Evolutionary conservation across 2,329 filamentous ascomycete genomes (phyloP).

Genomic region (Fonsecaea pedrosoi): DNA sequence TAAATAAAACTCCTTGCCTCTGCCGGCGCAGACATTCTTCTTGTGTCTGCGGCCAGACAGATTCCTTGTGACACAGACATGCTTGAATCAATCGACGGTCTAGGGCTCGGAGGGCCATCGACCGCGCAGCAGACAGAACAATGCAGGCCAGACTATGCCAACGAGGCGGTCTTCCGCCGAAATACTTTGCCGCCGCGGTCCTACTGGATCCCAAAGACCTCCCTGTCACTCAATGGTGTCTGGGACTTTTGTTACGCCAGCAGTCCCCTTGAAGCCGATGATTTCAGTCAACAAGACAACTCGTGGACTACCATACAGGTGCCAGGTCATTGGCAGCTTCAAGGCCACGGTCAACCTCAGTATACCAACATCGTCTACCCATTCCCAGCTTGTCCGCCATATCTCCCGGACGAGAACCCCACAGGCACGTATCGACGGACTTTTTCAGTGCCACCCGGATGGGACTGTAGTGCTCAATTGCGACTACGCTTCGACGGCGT

Average conservation of each 20-base stretch:
- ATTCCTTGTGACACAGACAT: neutral
- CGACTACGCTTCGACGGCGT: constrained; percentile 74
- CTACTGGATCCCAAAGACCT: constrained; percentile 3
- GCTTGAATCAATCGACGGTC: neutral
- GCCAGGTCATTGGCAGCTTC: constrained; percentile 73
- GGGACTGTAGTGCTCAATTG: constrained; percentile 56
- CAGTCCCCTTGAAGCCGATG: neutral
- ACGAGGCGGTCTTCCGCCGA: constrained; percentile 4
- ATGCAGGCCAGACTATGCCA: constrained; percentile 1
- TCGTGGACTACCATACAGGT: constrained; percentile 64
- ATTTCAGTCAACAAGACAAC: constrained; percentile 42
- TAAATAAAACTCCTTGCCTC: neutral
- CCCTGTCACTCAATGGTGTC: neutral
- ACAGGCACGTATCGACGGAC: constrained; percentile 66
- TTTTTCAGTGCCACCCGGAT: constrained; percentile 57
- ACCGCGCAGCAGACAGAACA: neutral
- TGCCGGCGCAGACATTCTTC: neutral
- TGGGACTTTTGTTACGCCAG: neutral
- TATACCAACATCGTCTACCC: constrained; percentile 74
- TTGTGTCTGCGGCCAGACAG: neutral
- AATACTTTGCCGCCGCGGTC: constrained; percentile 1
- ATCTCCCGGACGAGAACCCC: constrained; percentile 67
- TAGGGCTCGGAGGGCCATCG: neutral
- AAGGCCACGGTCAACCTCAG: constrained; percentile 70
- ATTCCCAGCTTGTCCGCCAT: constrained; percentile 69